Evolutionary conservation across 352 stramenopile genomes (phyloP).

Genomic region (Phytopythium sindhum): DNA sequence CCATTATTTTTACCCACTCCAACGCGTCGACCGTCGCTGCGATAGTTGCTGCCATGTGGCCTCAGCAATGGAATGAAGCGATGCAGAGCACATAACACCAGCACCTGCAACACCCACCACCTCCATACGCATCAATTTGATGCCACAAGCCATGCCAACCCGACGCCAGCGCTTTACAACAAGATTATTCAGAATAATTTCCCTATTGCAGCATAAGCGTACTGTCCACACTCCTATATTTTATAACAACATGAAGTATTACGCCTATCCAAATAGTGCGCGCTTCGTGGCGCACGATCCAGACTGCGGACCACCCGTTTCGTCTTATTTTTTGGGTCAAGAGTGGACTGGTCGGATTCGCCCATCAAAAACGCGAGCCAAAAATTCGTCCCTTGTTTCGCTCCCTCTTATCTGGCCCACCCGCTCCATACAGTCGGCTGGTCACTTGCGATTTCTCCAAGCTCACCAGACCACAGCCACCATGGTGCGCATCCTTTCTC

Average conservation of each 20-base stretch:
- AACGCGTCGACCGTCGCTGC: neutral
- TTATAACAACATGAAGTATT: neutral
- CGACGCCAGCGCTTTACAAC: no score
- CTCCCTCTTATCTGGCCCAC: neutral
- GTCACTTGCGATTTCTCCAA: constrained; percentile 2
- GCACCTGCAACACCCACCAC: no score
- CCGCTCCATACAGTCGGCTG: neutral
- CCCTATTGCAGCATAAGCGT: no score
- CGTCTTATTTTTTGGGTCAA: neutral
- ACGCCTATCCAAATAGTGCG: neutral
- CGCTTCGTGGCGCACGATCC: neutral
- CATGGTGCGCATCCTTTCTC: neutral
- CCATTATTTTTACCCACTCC: neutral
- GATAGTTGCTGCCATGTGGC: neutral
- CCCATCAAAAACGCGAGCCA: neutral
- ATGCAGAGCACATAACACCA: no score
- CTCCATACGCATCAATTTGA: no score
- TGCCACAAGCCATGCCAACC: no score
- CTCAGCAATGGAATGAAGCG: no score
- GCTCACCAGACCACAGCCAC: neutral
- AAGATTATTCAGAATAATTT: no score
- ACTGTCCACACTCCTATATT: no score
- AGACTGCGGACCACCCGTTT: constrained; percentile 1
- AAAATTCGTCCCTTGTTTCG: neutral
- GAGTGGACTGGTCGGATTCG: neutral